Conservation (phyloP, 148 eudicot genomes). For the Rhododendron williamsianum region DNA sequence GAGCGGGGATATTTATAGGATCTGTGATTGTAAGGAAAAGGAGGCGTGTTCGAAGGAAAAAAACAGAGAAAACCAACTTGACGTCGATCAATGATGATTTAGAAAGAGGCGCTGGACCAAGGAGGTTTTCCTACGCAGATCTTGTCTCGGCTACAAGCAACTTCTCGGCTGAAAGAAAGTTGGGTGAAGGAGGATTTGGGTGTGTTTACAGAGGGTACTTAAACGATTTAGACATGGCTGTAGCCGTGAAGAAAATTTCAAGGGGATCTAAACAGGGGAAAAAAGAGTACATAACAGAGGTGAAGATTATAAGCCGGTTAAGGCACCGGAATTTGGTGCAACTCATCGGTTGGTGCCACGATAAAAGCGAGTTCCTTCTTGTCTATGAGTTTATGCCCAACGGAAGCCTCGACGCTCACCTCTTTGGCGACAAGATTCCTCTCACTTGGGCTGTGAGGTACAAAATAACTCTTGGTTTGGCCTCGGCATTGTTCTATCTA, state of each 20-base stretch:
- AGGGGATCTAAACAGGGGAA: slow-evolving; percentile 26
- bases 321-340: neutral
- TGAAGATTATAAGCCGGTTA: slow-evolving; percentile 24
- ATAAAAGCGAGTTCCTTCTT: neutral
- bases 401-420: slow-evolving; percentile 40
- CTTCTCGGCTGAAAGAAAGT: slow-evolving; percentile 14
- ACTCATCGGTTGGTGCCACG: neutral
- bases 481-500: neutral
- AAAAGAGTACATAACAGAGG: slow-evolving; percentile 22
- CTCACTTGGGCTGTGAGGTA: slow-evolving; percentile 38
- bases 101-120: slow-evolving; percentile 27
- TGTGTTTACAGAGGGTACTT: slow-evolving; percentile 7
- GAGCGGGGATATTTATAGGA: neutral
- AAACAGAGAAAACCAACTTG: neutral
- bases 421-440: slow-evolving; percentile 22
- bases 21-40: neutral
- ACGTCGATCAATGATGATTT: slow-evolving; percentile 19
- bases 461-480: slow-evolving; percentile 23
- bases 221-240: neutral
- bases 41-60: neutral
- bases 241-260: slow-evolving; percentile 26
- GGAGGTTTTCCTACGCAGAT: slow-evolving; percentile 13
- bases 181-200: slow-evolving; percentile 37
- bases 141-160: slow-evolving; percentile 20
- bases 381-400: slow-evolving; percentile 11